phyloP scores from a whole-genome alignment of 305 asterid species.

The Fraxinus xanthoxyloides region DNA sequence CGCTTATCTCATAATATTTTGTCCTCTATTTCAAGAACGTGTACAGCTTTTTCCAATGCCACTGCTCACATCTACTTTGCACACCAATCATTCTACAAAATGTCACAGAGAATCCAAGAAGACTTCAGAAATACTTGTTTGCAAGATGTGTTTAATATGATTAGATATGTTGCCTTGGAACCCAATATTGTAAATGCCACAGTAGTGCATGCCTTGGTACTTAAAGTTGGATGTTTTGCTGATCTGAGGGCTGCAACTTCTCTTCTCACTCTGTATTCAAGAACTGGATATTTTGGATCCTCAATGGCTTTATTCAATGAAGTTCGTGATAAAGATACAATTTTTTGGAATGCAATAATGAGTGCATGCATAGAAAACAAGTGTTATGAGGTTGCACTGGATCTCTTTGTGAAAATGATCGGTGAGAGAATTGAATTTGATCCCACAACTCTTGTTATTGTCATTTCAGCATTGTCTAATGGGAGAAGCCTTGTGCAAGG shows the following conservation, averaged over 20 bases:
- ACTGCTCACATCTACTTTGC: conserved; percentile 22
- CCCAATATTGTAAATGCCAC: conserved; percentile 31
- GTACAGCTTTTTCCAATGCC: background rate
- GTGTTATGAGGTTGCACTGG: conserved; percentile 26
- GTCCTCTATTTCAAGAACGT: conserved; percentile 16
- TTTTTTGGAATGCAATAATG: conserved; percentile 66
- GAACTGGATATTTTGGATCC: conserved; percentile 37
- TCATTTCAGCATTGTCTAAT: conserved; percentile 38
- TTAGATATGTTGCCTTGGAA: conserved; percentile 23
- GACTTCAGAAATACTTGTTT: conserved; percentile 12
- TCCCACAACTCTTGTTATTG: conserved; percentile 42
- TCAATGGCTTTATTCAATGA: conserved; percentile 47
- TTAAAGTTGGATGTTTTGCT: conserved; percentile 47
- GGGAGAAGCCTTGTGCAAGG: conserved; percentile 33
- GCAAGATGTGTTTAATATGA: conserved; percentile 36
- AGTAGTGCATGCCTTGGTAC: conserved; percentile 45
- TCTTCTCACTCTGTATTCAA: conserved; percentile 52
- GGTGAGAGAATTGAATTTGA: conserved; percentile 41
- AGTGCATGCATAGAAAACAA: conserved; percentile 48
- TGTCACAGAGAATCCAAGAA: conserved; percentile 34
- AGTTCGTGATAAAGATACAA: conserved; percentile 45
- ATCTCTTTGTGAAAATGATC: conserved; percentile 44
- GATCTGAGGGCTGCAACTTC: conserved; percentile 45
- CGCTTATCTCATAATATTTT: conserved; percentile 4
- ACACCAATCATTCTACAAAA: conserved; percentile 36